phyloP scores from a whole-genome alignment of 2,329 filamentous ascomycete species.

The Aspergillus sergii region DNA sequence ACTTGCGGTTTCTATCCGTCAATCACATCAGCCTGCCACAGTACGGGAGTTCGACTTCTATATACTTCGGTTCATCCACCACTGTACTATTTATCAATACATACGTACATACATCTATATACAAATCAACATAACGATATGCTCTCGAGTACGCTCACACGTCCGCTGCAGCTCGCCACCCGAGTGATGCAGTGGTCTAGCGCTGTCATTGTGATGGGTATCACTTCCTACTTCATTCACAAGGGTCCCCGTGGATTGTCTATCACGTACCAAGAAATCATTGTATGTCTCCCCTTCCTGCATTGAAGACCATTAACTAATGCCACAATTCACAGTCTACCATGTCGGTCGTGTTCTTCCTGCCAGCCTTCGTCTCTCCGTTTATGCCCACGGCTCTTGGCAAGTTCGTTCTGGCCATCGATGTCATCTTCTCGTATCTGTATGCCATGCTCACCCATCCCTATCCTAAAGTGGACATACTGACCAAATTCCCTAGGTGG shows the following conservation, averaged over 20 bases:
- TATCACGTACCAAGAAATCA: conserved; percentile 43
- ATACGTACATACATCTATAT: background rate
- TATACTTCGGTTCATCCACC: background rate
- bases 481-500: conserved; percentile 36
- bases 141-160: conserved; percentile 28
- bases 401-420: conserved; percentile 43
- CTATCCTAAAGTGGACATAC: background rate
- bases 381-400: conserved; percentile 40
- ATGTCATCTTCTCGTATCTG: conserved; percentile 51
- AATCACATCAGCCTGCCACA: background rate
- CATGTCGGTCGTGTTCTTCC: conserved; percentile 45
- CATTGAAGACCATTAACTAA: conserved; percentile 7
- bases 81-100: background rate
- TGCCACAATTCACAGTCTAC: conserved; percentile 24
- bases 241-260: conserved; percentile 35
- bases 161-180: conserved; percentile 35
- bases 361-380: conserved; percentile 45
- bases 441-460: conserved; percentile 22
- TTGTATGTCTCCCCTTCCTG: conserved; percentile 32
- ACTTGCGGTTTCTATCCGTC: background rate
- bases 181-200: conserved; percentile 41
- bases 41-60: background rate
- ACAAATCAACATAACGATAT: conserved; percentile 16
- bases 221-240: conserved; percentile 44
- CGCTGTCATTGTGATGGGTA: conserved; percentile 46